Conservation (phyloP, 805 yeast genomes). For the Schwanniomyces vanrijiae region DNA sequence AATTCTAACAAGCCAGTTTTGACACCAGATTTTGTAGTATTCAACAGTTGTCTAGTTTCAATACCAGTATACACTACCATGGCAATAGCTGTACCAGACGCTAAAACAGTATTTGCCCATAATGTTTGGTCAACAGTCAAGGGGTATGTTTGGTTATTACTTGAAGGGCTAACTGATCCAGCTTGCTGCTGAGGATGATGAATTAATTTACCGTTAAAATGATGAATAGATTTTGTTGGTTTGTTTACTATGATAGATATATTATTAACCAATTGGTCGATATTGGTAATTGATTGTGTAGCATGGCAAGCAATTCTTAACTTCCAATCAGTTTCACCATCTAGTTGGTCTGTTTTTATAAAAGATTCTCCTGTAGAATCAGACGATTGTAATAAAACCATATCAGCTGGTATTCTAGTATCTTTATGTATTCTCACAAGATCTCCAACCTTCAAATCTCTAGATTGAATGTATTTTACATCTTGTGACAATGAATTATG, state of each 20-base stretch:
- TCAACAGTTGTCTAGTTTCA: constrained; percentile 94
- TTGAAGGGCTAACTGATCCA: constrained; percentile 16
- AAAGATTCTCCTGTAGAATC: constrained; percentile 85
- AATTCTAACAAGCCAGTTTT: constrained; percentile 87
- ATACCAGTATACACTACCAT: constrained; percentile 86
- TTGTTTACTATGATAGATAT: constrained; percentile 62
- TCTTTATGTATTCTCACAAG: constrained; percentile 76
- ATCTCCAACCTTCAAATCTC: constrained; percentile 82
- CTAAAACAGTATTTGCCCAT: constrained; percentile 98
- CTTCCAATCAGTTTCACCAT: constrained; percentile 99
- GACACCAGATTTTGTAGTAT: constrained; percentile 83
- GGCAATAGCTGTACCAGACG: constrained; percentile 90
- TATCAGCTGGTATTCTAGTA: constrained; percentile 90
- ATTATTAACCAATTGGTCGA: constrained; percentile 53
- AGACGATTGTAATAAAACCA: constrained; percentile 79
- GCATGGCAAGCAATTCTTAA: constrained; percentile 72
- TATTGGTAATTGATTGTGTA: constrained; percentile 58
- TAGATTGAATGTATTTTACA: constrained; percentile 42
- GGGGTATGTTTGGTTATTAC: constrained; percentile 52
- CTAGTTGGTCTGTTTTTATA: constrained; percentile 94
- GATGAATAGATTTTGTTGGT: constrained; percentile 83
- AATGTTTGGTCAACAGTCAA: constrained; percentile 85
- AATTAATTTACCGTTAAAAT: constrained; percentile 73
- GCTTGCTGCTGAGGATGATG: constrained; percentile 36
- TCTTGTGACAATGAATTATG: constrained; percentile 22